Conservation (phyloP, 2,329 filamentous ascomycete genomes). For the Elsinoe australis region DNA sequence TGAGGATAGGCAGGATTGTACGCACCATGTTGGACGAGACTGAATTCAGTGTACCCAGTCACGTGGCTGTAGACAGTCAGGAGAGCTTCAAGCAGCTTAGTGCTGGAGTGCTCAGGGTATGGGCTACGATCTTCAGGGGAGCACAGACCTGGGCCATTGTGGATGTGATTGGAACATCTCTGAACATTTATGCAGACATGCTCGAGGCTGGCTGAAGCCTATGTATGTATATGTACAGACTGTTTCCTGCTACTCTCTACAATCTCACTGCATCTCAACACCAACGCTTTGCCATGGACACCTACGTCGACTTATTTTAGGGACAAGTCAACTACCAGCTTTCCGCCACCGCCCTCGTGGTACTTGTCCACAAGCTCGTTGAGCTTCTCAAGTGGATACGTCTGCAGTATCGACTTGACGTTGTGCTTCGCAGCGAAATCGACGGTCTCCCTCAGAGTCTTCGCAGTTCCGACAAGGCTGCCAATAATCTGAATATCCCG, state of each 20-base stretch:
- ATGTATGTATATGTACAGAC: no score
- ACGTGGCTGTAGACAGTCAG: slow-evolving; percentile 22
- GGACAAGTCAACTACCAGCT: slow-evolving; percentile 38
- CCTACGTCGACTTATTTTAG: neutral
- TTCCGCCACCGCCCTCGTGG: slow-evolving; percentile 39
- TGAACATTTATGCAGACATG: slow-evolving; percentile 38
- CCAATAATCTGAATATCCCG: slow-evolving; percentile 39
- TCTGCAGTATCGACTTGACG: slow-evolving; percentile 32
- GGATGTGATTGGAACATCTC: slow-evolving; percentile 35
- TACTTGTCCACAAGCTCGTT: slow-evolving; percentile 41
- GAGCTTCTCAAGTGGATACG: slow-evolving; percentile 31
- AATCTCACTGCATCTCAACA: no score
- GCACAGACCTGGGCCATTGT: slow-evolving; percentile 40
- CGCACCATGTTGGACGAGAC: slow-evolving; percentile 39
- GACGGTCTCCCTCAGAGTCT: slow-evolving; percentile 35
- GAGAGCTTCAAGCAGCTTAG: slow-evolving; percentile 32
- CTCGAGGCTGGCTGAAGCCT: slow-evolving; percentile 30
- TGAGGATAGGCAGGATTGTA: slow-evolving; percentile 32
- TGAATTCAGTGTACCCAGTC: slow-evolving; percentile 27
- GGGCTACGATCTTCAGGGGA: slow-evolving; percentile 37
- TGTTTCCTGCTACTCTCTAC: no score
- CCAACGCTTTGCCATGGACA: neutral
- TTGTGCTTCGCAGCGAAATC: slow-evolving; percentile 33
- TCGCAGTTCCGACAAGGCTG: slow-evolving; percentile 38
- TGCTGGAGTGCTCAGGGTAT: slow-evolving; percentile 36